Evolutionary conservation across 345 rosid genomes (phyloP), one percentile per base, ranked within the genome.

Genomic region (Lumnitzera racemosa): DNA sequence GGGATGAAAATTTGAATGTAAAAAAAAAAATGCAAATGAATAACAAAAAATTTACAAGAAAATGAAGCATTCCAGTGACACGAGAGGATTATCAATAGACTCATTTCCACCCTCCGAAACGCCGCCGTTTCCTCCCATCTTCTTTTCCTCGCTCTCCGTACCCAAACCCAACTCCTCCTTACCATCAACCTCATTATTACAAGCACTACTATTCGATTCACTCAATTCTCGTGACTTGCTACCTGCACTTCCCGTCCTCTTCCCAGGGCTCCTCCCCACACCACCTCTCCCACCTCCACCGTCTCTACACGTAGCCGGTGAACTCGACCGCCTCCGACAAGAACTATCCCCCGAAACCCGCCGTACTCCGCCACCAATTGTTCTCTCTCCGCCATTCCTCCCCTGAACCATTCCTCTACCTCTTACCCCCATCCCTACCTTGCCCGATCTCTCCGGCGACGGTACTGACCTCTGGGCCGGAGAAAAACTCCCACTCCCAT

Each of bases 31-130:
- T 5, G 3, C 7, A 29, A 29, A 29, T 3, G 3, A 29, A 29
- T 36, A 9, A 36, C 0, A 2, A 27, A 27, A 0, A 27, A 41
- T 64, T 77, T 67, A 89, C 67, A 89, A 78, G 70, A 84, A 84
- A 46, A 91, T 91, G 77, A 88, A 91, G 71, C 96, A 84, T 64
- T 88, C 91, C 70, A 86, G 70, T 0, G 95, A 79, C 60, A 85
- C 89, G n/a, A 64, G 76, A 31, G 92, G 88, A 59, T 85, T 80
- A 14, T 81, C 88, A 29, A 83, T 56, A 60, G 83, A 70, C 65
- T 79, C 92, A 0, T 36, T 82, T 23, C 58, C 60, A 51, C 53
- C 55, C 65, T 72, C 63, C 56, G 48, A 57, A 41, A 67, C 76
- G 61, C 56, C 46, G 53, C 54, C 79, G 69, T 59, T 15, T 49